A percentile compares a stretch with the other conserved stretches of the same genome.
Conservation (phyloP, 257 asterid species). For the Solanum stenotomum region DNA sequence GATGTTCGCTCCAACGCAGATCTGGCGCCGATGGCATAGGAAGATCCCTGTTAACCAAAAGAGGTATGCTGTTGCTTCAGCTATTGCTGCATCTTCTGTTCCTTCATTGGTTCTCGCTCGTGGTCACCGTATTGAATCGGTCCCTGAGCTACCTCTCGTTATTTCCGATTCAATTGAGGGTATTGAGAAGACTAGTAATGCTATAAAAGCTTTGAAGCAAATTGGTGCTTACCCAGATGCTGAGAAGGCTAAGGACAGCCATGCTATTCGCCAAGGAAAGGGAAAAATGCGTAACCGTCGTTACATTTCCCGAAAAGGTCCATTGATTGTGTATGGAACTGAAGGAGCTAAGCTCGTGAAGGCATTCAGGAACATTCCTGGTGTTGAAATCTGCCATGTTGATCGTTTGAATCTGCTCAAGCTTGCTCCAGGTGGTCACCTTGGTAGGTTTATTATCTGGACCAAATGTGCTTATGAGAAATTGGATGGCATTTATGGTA, state of each 20-base stretch:
- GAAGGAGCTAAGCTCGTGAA: constrained; percentile 72
- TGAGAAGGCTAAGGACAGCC: constrained; percentile 72
- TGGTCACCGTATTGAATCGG: constrained; percentile 61
- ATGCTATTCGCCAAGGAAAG: constrained; percentile 54
- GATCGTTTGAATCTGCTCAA: constrained; percentile 52
- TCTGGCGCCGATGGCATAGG: constrained; percentile 77
- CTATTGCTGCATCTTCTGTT: constrained; percentile 72
- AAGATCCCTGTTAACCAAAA: constrained; percentile 58
- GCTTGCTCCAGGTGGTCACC: constrained; percentile 82
- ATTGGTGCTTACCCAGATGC: constrained; percentile 69
- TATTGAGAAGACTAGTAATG: constrained; percentile 64
- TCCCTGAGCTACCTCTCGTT: constrained; percentile 68
- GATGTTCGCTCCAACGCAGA: constrained; percentile 81
- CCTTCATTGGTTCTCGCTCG: constrained; percentile 67
- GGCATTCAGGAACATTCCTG: constrained; percentile 78
- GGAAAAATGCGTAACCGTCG: constrained; percentile 78
- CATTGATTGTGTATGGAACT: constrained; percentile 63
- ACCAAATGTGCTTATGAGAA: constrained; percentile 77
- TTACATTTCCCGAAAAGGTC: constrained; percentile 66
- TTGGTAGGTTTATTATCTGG: constrained; percentile 77
- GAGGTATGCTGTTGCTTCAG: constrained; percentile 63
- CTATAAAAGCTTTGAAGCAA: constrained; percentile 44
- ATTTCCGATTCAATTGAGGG: constrained; percentile 59
- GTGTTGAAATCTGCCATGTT: constrained; percentile 65
- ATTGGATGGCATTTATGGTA: constrained; percentile 56